Base-by-base conservation (phyloP, 805 yeast species). In the Teunomyces lycoperdinae region DNA sequence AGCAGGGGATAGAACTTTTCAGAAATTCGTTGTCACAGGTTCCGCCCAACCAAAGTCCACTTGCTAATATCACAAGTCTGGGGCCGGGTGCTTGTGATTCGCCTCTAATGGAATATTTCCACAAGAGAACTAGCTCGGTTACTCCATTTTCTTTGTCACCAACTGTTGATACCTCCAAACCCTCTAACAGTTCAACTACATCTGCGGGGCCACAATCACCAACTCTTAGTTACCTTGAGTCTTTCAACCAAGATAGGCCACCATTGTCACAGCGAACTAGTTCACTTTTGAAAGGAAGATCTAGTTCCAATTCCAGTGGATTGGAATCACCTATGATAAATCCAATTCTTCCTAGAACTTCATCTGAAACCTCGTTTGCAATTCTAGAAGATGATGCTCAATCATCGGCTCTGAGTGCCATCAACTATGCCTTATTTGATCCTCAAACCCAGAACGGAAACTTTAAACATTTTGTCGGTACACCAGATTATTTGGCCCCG, bases 401-500 rank as follows among this genome's bases (percentile, higher is more conserved):
- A 42, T 60, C 63, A 33, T 60, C 63, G 35, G 68, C 70, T 0
- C 53, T 56, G n/a, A 42, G 48, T 4, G 54, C 64, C 9, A 60
- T 67, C 4, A 63, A 67, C 5, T 77, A 78, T 51, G 89, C 90
- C 0, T 73, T 91, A 38, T 89, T 83, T 61, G 90, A 90, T 62
- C 96, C 96, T 0, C 77, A 77, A 20, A 78, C 77, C 48, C 63
- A 75, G 2, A 74, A 77, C 1, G 50, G 55, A 20, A 54, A 53
- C 31, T 80, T 78, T 45, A 71, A 76, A 24, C 79, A 83, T 56
- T 91, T 92, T 58, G 96, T 90, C 29, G 99, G 99, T 0, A 94
- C 99, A 0, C 99, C 99, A 0, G 99, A 94, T 63, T 94, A 94
- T 65, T 77, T 95, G 34, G 96, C 99, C 0, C 99, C 99, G 0